Percentiles rank a stretch among this genome's conserved stretches.
These are phyloP conservation scores for Adansonia grandidieri DNA, from an alignment of 441 rosid genomes.

Conservation along the genomic window DNA sequence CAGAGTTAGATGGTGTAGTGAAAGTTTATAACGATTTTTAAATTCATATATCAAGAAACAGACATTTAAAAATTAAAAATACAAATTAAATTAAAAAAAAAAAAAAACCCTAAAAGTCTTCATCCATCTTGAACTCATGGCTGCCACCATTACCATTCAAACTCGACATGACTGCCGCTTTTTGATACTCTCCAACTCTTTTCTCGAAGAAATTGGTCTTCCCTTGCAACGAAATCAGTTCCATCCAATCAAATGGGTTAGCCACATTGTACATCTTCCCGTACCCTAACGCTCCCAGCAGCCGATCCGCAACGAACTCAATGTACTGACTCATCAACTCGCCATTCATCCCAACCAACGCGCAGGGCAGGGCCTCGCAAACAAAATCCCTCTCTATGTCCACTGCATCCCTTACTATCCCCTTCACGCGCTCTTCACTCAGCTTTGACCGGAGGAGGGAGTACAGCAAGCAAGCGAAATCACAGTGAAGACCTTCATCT, in stretches of 20 bases:
- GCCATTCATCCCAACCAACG: constrained; percentile 67
- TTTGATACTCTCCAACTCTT: constrained; percentile 69
- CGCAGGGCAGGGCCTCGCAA: constrained; percentile 68
- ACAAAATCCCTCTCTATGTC: constrained; percentile 72
- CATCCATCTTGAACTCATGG: constrained; percentile 64
- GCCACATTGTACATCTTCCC: constrained; percentile 52
- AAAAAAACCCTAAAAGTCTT: constrained; percentile 45
- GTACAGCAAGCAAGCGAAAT: constrained; percentile 54
- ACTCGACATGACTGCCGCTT: constrained; percentile 67
- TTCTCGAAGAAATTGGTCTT: constrained; percentile 75
- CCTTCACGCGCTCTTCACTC: constrained; percentile 50
- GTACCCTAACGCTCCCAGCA: constrained; percentile 58
- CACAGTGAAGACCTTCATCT: constrained; percentile 62
- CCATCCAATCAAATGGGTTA: constrained; percentile 82
- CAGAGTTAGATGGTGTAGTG: not conserved
- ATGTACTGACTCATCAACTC: constrained; percentile 68
- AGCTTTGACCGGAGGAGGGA: constrained; percentile 38
- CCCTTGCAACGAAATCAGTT: constrained; percentile 66
- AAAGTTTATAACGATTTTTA: not conserved
- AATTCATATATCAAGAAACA: not conserved
- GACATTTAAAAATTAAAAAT: not conserved
- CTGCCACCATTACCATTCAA: constrained; percentile 45
- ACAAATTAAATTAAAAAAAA: not conserved
- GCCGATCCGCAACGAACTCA: constrained; percentile 70
- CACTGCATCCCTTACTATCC: constrained; percentile 55